phyloP scores from a whole-genome alignment of 306 rosid genomes.

The Castanopsis chinensis region DNA sequence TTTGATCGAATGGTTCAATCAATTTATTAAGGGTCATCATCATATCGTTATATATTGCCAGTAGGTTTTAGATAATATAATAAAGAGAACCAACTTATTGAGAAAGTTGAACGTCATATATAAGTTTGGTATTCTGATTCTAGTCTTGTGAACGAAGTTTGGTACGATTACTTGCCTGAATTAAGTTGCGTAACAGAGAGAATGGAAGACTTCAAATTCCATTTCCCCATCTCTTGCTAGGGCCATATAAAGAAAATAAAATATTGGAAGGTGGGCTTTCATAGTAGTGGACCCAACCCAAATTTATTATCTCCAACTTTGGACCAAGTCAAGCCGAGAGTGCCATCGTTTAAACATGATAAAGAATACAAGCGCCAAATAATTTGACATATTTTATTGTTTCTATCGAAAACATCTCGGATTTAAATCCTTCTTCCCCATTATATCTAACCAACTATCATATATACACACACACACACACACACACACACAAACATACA shows the following conservation, averaged over 20 bases:
- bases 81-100: too few species aligned
- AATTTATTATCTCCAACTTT: not conserved
- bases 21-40: too few species aligned
- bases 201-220: slow-evolving; percentile 2
- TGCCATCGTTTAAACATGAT: not conserved
- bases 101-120: not conserved
- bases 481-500: too few species aligned
- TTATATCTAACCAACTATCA: too few species aligned
- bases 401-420: too few species aligned
- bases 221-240: not conserved
- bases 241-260: not conserved
- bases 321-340: slow-evolving; percentile 4
- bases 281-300: not conserved
- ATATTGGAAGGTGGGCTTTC: not conserved
- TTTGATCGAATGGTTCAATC: too few species aligned
- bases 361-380: not conserved
- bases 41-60: too few species aligned
- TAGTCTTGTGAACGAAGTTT: not conserved
- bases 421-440: too few species aligned
- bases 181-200: not conserved
- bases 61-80: too few species aligned
- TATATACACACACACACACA: too few species aligned
- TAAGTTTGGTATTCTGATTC: not conserved
- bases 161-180: not conserved
- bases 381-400: too few species aligned